Base-by-base conservation (phyloP, 495 filamentous ascomycete genomes). In the Penicillium samsonianum region DNA sequence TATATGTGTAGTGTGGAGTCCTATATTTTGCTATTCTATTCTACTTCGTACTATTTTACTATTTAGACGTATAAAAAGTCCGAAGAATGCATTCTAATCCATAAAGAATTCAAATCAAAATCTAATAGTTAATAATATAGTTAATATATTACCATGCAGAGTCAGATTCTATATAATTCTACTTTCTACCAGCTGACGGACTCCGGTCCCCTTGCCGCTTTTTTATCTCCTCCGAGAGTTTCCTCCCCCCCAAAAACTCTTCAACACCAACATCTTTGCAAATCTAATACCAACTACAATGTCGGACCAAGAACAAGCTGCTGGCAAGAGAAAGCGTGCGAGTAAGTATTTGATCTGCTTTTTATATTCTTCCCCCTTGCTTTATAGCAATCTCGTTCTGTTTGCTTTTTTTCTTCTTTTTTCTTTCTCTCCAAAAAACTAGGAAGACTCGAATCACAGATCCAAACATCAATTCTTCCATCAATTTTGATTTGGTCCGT, bases 281-380 rank as follows among this genome's bases (percentile, higher is more conserved):
- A 35, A 35, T 35, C 14, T 37, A 33, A 55, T 5, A 28, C 38
- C 23, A 25, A 25, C n/a, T n/a, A 30, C 51, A 38, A 75, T 75
- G 74, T 75, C 73, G n/a, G 68, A 73, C 19, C 41, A 57, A 51
- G 60, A 74, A 54, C 72, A 77, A 57, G 68, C 72, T n/a, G 75
- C 75, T 37, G 77, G 75, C 43, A 76, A 78, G 63, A 73, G 75
- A 65, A 82, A 82, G 67, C 67, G 79, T 67, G 74, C 73, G 50
- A 74, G 80, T 81, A 74, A 68, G 73, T 31, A 31, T 31, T 54
- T 19, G 12, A 4, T 40, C 33, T 23, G 5, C n/a, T 47, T 28
- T 20, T 4, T 25, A 25, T 5, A 8, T 46, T 17, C 31, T 49
- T 2, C 17, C n/a, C 12, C n/a, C 12, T 40, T 43, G 43, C 16